Percentiles rank a stretch among this genome's conserved stretches.
These are phyloP conservation scores for Hibiscus mutabilis DNA, from an alignment of 345 rosid genomes.

Conservation along the genomic window DNA sequence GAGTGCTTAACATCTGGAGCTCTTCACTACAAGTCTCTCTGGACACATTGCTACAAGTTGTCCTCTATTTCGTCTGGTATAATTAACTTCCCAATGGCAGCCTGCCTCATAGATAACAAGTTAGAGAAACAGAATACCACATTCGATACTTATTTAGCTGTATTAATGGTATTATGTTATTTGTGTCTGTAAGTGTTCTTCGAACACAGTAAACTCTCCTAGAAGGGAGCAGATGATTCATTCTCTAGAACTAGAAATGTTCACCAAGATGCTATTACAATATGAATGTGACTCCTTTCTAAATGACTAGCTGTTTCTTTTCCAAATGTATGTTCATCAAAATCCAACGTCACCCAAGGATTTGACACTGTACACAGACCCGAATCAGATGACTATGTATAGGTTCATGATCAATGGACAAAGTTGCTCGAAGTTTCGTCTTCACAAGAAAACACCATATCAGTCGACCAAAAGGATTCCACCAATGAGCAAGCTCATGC, in stretches of 20 bases:
- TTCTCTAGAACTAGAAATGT: background rate
- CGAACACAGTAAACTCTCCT: background rate
- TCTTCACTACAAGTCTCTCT: background rate
- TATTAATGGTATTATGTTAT: background rate
- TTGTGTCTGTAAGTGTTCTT: background rate
- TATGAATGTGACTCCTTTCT: background rate
- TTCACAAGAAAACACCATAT: background rate
- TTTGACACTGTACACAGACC: no score
- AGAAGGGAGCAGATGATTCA: no score
- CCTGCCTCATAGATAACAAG: slow-evolving; percentile 11
- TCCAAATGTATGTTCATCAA: background rate
- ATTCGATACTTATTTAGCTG: background rate
- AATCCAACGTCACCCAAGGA: background rate
- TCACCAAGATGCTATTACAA: background rate
- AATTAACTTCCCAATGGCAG: slow-evolving; percentile 24
- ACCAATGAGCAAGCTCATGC: no score
- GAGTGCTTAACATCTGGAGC: background rate
- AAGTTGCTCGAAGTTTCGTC: background rate
- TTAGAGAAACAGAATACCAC: slow-evolving; percentile 1
- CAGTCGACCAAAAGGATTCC: background rate
- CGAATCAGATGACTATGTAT: background rate
- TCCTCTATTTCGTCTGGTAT: slow-evolving; percentile 24
- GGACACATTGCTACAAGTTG: background rate
- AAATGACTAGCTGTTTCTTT: background rate
- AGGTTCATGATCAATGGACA: background rate